phyloP scores from a whole-genome alignment of 495 filamentous ascomycete genomes.

The Hyaloscypha bicolor region DNA sequence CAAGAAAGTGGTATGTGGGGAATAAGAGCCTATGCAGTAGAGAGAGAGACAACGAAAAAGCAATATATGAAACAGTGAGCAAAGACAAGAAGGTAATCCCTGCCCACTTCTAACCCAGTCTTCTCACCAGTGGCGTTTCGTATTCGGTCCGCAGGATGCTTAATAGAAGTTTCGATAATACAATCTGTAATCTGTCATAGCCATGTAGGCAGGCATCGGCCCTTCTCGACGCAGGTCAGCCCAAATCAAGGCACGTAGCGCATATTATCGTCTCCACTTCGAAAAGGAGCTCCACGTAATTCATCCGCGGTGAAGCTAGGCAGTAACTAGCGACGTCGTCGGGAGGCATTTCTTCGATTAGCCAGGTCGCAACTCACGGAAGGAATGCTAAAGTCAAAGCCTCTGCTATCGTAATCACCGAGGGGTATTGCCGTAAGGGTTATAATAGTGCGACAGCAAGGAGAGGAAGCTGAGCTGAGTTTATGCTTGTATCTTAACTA shows the following conservation, averaged over 20 bases:
- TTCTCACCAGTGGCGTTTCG: neutral
- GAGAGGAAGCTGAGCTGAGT: neutral
- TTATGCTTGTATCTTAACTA: neutral
- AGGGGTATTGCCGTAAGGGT: neutral
- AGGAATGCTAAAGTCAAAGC: neutral
- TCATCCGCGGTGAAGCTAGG: neutral
- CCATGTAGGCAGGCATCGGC: neutral
- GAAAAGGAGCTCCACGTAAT: neutral
- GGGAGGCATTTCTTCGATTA: neutral
- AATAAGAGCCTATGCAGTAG: too few species aligned
- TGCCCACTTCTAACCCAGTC: too few species aligned
- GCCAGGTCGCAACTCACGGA: neutral
- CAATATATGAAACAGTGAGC: too few species aligned
- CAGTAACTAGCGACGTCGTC: neutral
- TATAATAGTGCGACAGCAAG: neutral
- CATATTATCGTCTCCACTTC: neutral
- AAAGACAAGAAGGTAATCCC: too few species aligned
- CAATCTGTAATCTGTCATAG: neutral
- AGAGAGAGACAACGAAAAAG: too few species aligned
- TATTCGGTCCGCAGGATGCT: conserved; percentile 1
- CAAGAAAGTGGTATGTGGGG: too few species aligned
- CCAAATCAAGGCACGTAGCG: neutral
- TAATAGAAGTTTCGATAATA: neutral
- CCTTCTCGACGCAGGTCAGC: neutral
- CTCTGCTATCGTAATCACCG: neutral